Conservation (phyloP, 331 rosid genomes). For the Stylosanthes scabra region DNA sequence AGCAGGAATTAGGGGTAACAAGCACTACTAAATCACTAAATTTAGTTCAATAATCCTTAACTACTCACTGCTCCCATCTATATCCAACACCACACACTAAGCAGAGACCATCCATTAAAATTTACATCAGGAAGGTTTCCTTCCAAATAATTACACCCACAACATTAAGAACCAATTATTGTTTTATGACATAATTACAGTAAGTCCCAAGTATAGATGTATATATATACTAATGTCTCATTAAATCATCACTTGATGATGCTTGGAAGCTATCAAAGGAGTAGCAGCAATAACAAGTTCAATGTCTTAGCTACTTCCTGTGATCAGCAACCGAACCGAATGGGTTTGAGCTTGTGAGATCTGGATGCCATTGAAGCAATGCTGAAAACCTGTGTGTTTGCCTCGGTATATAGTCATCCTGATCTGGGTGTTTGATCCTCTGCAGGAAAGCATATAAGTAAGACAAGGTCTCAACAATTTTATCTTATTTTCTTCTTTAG, state of each 20-base stretch:
- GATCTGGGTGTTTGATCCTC: slow-evolving; percentile 49
- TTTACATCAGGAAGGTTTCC: slow-evolving; percentile 59
- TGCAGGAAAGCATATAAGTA: slow-evolving; percentile 38
- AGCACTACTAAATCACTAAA: not conserved
- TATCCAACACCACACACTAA: slow-evolving; percentile 41
- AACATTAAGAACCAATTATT: slow-evolving; percentile 50
- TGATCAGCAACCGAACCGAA: slow-evolving; percentile 6
- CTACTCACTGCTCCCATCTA: slow-evolving; percentile 21
- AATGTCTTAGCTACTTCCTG: slow-evolving; percentile 28
- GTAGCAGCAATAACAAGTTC: slow-evolving; percentile 32
- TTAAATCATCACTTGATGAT: slow-evolving; percentile 41
- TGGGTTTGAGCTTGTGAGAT: slow-evolving; percentile 11
- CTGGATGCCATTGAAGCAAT: slow-evolving; percentile 35
- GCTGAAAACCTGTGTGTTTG: slow-evolving; percentile 1
- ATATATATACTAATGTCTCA: slow-evolving; percentile 43
- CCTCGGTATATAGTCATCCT: slow-evolving; percentile 32
- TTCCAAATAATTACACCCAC: slow-evolving; percentile 53
- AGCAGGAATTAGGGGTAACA: not conserved
- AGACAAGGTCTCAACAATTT: not conserved
- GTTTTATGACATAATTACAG: slow-evolving; percentile 45
- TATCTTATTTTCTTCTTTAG: too few relatives aligned
- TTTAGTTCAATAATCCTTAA: slow-evolving; percentile 4
- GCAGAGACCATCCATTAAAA: slow-evolving; percentile 39
- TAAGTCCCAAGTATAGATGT: slow-evolving; percentile 30
- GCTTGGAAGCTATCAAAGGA: slow-evolving; percentile 32